Evolutionary conservation across 2,329 filamentous ascomycete species (phyloP).

Genomic region (Neocatenulostroma microsporum): DNA sequence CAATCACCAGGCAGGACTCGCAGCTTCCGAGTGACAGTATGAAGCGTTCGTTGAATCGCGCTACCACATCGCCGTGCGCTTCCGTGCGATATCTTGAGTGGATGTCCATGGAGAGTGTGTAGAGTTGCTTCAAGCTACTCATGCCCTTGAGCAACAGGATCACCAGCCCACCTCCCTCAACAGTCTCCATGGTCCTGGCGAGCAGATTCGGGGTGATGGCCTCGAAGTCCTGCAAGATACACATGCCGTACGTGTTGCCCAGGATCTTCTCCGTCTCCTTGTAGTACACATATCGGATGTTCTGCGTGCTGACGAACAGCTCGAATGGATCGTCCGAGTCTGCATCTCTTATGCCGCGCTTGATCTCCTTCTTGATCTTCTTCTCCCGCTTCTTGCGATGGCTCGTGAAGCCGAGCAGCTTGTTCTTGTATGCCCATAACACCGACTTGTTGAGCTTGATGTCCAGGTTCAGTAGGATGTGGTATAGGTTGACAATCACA

Average conservation of each 20-base stretch:
- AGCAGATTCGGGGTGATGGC: constrained; percentile 95
- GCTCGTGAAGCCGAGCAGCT: constrained; percentile 87
- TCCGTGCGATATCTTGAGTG: constrained; percentile 95
- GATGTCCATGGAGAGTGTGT: constrained; percentile 95
- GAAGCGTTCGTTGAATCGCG: constrained; percentile 96
- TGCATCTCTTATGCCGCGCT: constrained; percentile 82
- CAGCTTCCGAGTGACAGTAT: constrained; percentile 93
- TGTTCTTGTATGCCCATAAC: constrained; percentile 98
- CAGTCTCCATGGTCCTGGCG: constrained; percentile 90
- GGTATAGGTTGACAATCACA: constrained; percentile 89
- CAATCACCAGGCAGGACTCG: constrained; percentile 87
- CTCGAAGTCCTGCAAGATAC: constrained; percentile 96
- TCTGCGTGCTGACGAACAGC: constrained; percentile 89
- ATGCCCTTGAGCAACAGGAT: constrained; percentile 89
- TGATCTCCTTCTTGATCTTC: constrained; percentile 98
- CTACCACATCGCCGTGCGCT: constrained; percentile 88
- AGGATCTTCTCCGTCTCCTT: constrained; percentile 99
- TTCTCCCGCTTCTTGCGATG: constrained; percentile 96
- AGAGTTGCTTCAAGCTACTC: constrained; percentile 93
- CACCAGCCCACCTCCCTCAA: constrained; percentile 90
- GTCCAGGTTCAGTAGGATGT: constrained; percentile 83
- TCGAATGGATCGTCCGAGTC: constrained; percentile 95
- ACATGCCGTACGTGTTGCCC: constrained; percentile 97
- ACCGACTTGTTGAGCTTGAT: constrained; percentile 95
- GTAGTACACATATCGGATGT: constrained; percentile 98